These are phyloP conservation scores for Penicillium manginii DNA, from an alignment of 495 filamentous ascomycete species.

Conservation along the genomic window DNA sequence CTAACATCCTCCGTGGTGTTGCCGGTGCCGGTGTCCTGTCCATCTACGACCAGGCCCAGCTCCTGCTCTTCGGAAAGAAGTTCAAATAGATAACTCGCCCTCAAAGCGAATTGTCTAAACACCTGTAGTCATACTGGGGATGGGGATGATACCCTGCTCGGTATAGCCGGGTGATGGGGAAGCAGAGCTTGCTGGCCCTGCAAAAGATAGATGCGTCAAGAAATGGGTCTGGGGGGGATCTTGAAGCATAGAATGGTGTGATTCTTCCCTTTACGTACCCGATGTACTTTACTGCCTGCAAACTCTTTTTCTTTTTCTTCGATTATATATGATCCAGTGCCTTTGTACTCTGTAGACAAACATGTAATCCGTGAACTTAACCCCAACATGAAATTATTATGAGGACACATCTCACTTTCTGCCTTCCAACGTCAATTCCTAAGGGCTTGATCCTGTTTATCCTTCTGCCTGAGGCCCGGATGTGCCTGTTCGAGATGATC, in stretches of 20 bases:
- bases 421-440: no score
- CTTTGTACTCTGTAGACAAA: not conserved
- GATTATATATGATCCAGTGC: constrained; percentile 8
- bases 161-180: constrained; percentile 32
- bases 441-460: no score
- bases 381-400: no score
- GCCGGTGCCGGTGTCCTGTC: constrained; percentile 99
- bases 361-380: no score
- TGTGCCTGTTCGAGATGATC: not conserved
- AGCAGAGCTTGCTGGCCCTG: constrained; percentile 40
- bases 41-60: constrained; percentile 99
- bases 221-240: constrained; percentile 41
- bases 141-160: constrained; percentile 36
- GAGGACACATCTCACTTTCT: no score
- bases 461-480: no score
- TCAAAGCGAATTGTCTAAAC: constrained; percentile 16
- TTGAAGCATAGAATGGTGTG: constrained; percentile 53
- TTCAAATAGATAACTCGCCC: constrained; percentile 75
- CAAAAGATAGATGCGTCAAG: constrained; percentile 57
- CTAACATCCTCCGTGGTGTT: constrained; percentile 99
- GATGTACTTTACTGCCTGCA: constrained; percentile 63
- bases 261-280: constrained; percentile 49
- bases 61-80: constrained; percentile 98
- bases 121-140: constrained; percentile 38
- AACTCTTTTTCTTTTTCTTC: constrained; percentile 48